These are phyloP conservation scores for Kodamaea sp. DNA, from an alignment of 1,139 yeast species.

Conservation along the genomic window DNA sequence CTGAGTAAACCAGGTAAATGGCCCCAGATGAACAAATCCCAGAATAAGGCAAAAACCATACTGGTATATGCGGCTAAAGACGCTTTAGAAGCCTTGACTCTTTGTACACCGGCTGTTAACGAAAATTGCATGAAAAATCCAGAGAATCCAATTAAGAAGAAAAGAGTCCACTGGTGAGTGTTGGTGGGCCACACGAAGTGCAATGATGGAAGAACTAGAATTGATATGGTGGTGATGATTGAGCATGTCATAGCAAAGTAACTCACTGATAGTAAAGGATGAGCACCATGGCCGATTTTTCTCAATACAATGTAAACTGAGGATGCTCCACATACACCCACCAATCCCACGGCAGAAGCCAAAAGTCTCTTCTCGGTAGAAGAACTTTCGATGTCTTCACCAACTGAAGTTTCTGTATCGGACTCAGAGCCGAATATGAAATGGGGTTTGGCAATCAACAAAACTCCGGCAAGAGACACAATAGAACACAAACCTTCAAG, in stretches of 20 bases:
- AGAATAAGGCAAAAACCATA: slow-evolving; percentile 74
- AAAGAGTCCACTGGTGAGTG: slow-evolving; percentile 62
- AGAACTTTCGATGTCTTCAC: slow-evolving; percentile 40
- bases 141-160: slow-evolving; percentile 63
- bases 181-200: slow-evolving; percentile 62
- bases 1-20: slow-evolving; percentile 73
- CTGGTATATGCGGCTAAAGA: slow-evolving; percentile 75
- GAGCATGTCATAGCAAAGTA: slow-evolving; percentile 68
- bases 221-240: slow-evolving; percentile 54
- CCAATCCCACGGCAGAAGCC: slow-evolving; percentile 66
- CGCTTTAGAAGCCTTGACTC: slow-evolving; percentile 79
- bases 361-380: slow-evolving; percentile 42
- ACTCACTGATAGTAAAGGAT: slow-evolving; percentile 76
- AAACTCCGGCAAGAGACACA: slow-evolving; percentile 71
- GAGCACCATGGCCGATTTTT: slow-evolving; percentile 74
- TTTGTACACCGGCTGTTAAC: slow-evolving; percentile 79
- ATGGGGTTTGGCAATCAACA: slow-evolving; percentile 81
- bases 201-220: slow-evolving; percentile 59
- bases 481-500: slow-evolving; percentile 71
- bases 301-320: slow-evolving; percentile 71
- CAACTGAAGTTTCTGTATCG: slow-evolving; percentile 28
- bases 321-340: slow-evolving; percentile 74
- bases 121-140: slow-evolving; percentile 84
- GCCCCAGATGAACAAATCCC: slow-evolving; percentile 73
- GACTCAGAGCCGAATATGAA: slow-evolving; percentile 58